Evolutionary conservation across 345 rosid species (phyloP).

Genomic region (Combretum micranthum): DNA sequence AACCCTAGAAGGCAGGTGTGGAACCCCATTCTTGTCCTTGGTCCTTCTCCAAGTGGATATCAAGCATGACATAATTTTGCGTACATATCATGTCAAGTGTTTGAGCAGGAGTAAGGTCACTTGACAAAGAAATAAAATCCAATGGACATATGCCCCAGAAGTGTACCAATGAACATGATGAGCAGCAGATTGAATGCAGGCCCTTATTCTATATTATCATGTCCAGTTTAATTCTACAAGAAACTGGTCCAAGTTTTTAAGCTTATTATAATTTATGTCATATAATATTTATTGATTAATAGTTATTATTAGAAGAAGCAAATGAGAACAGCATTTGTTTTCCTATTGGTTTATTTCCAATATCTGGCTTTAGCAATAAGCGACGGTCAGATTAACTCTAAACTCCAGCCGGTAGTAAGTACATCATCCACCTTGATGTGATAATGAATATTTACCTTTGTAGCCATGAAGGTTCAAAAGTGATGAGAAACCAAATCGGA

Average conservation of each 20-base stretch:
- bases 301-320: too few relatives aligned
- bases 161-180: too few relatives aligned
- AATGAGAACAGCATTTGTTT: too few relatives aligned
- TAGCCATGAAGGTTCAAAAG: conserved; percentile 81
- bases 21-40: conserved; percentile 77
- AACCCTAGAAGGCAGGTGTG: conserved; percentile 82
- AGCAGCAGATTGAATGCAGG: too few relatives aligned
- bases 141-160: too few relatives aligned
- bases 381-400: neutral
- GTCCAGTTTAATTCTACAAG: too few relatives aligned
- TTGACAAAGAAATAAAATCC: conserved; percentile 22
- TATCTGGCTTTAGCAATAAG: too few relatives aligned
- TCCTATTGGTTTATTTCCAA: too few relatives aligned
- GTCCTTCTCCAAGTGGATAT: conserved; percentile 88
- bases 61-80: conserved; percentile 55
- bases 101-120: conserved; percentile 71
- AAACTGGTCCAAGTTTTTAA: too few relatives aligned
- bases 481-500: conserved; percentile 63
- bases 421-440: neutral
- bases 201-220: too few relatives aligned
- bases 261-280: too few relatives aligned
- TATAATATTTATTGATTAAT: too few relatives aligned
- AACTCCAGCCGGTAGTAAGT: neutral
- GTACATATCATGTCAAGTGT: conserved; percentile 49
- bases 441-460: conserved; percentile 44